Evolutionary conservation across 345 rosid genomes (phyloP).

Genomic region (Adansonia digitata): DNA sequence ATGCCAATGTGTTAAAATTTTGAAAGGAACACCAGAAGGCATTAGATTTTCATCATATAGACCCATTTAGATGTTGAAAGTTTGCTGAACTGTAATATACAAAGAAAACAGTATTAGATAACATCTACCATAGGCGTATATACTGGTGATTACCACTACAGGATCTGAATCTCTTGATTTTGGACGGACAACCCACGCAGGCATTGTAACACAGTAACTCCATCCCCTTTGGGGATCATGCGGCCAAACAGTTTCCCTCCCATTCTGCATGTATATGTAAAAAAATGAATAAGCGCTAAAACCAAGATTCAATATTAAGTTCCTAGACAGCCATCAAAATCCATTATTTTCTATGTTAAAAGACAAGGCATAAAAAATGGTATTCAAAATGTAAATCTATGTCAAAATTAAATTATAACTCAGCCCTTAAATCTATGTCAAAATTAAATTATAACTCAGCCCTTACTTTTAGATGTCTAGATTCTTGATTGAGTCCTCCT

Average conservation of each 20-base stretch:
- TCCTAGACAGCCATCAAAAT: background rate
- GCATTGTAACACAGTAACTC: constrained; percentile 91
- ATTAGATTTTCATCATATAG: background rate
- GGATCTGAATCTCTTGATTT: constrained; percentile 95
- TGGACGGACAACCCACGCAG: constrained; percentile 85
- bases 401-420: background rate
- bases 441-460: background rate
- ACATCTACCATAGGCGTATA: constrained; percentile 27
- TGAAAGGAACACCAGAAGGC: background rate
- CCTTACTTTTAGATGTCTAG: background rate
- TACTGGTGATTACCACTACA: constrained; percentile 68
- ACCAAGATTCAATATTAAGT: background rate
- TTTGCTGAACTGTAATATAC: background rate
- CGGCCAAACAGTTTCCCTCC: constrained; percentile 84
- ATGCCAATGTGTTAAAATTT: background rate
- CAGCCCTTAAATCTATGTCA: background rate
- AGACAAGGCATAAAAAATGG: background rate
- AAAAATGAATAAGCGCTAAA: background rate
- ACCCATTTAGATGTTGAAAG: background rate
- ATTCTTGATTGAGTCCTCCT: background rate
- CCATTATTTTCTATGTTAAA: background rate
- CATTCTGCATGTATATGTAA: constrained; percentile 52
- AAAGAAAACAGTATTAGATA: constrained; percentile 13
- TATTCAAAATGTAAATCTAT: background rate
- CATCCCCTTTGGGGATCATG: constrained; percentile 88